Evolutionary conservation across 2,329 filamentous ascomycete species (phyloP).

Genomic region (Truncatella angustata): DNA sequence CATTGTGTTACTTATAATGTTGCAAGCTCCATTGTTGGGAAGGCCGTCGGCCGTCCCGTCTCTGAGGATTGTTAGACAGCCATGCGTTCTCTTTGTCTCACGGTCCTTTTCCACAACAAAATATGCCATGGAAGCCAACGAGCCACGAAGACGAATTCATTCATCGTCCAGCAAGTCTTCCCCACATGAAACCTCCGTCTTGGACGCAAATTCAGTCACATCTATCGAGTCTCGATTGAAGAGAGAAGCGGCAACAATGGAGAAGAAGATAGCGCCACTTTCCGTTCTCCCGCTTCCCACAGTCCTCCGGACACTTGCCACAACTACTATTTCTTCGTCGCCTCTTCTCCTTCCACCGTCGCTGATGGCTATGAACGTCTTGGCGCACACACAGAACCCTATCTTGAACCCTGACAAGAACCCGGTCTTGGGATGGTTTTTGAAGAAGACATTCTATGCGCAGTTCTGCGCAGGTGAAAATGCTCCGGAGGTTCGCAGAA

Average conservation of each 20-base stretch:
- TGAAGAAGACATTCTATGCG: conserved; percentile 83
- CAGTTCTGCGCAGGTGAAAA: conserved; percentile 90
- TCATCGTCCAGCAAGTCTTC: conserved; percentile 7
- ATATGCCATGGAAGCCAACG: not conserved
- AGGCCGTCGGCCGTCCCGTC: conserved; percentile 8
- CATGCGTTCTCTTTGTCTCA: conserved; percentile 8
- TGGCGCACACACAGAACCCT: conserved; percentile 67
- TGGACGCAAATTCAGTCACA: conserved; percentile 1
- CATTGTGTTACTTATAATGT: conserved; percentile 1
- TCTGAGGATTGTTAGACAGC: not conserved
- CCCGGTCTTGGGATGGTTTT: conserved; percentile 62
- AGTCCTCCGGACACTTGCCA: conserved; percentile 67
- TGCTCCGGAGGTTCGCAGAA: conserved; percentile 62
- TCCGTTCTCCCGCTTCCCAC: conserved; percentile 65
- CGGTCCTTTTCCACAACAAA: not conserved
- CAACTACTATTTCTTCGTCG: conserved; percentile 69
- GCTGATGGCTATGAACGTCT: conserved; percentile 62
- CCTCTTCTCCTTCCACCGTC: conserved; percentile 68
- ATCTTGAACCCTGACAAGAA: conserved; percentile 75
- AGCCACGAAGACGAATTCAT: conserved; percentile 5
- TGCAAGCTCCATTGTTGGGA: conserved; percentile 6
- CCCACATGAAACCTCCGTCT: not conserved
- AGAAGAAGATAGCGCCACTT: conserved; percentile 41
- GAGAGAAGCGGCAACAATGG: conserved; percentile 14
- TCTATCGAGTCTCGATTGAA: conserved; percentile 1